A percentile compares a stretch with the other conserved stretches of the same genome.
These are phyloP conservation scores for Aspergillus udagawae DNA, from an alignment of 2,329 filamentous ascomycete genomes.

Conservation along the genomic window DNA sequence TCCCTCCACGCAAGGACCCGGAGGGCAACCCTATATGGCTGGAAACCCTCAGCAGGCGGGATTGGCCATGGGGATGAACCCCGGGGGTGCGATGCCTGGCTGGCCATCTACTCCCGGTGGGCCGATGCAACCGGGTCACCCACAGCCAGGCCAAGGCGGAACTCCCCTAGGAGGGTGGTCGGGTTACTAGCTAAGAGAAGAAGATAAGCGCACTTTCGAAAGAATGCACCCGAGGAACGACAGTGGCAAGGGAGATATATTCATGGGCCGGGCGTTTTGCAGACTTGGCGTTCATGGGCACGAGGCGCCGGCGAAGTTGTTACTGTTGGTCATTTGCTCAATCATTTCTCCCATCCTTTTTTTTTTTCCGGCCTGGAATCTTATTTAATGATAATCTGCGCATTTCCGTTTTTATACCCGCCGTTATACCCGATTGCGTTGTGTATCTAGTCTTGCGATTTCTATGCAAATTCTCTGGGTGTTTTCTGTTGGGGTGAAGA, in stretches of 20 bases:
- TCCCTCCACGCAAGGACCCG: slow-evolving; percentile 31
- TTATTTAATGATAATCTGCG: slow-evolving; percentile 30
- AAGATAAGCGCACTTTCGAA: neutral
- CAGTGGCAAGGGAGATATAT: neutral
- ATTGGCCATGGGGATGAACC: slow-evolving; percentile 34
- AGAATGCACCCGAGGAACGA: neutral
- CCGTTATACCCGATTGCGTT: slow-evolving; percentile 30
- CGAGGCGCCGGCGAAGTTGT: neutral
- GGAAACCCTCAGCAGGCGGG: slow-evolving; percentile 34
- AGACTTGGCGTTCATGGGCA: slow-evolving; percentile 1
- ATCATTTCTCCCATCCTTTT: slow-evolving; percentile 11
- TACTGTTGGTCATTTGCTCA: slow-evolving; percentile 2
- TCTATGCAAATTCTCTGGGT: slow-evolving; percentile 11
- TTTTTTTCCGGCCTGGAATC: slow-evolving; percentile 15
- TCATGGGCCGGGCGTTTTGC: slow-evolving; percentile 20
- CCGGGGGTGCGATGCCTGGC: slow-evolving; percentile 31
- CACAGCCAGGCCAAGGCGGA: slow-evolving; percentile 36
- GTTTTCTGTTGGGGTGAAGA: slow-evolving; percentile 7
- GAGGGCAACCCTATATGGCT: slow-evolving; percentile 31
- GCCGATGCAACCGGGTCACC: slow-evolving; percentile 35
- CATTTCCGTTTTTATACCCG: slow-evolving; percentile 33
- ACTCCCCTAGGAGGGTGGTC: slow-evolving; percentile 37
- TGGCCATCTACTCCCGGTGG: slow-evolving; percentile 34
- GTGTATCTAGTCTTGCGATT: slow-evolving; percentile 12
- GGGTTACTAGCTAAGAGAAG: slow-evolving; percentile 24